Evolutionary conservation across 192 early-diverging fungal species (phyloP), one percentile per base, ranked within the genome.

Genomic region (Entophlyctis luteolus): DNA sequence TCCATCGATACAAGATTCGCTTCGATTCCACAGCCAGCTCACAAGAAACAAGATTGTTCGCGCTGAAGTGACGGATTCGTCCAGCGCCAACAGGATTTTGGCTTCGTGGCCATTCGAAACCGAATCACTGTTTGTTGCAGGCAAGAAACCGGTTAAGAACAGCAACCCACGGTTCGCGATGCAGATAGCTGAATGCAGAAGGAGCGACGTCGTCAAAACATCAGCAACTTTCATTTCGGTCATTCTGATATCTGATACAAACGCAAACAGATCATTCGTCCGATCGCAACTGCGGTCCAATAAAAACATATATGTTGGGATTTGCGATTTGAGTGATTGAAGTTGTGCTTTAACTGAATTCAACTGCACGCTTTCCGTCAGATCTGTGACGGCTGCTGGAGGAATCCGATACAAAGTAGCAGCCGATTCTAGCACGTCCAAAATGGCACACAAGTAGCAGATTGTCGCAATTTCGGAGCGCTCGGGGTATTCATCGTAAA

Each of bases 121-220:
- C 20, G 34, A 38, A 6, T 20, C 8, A 4, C 47, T 45, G 4
- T 22, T 31, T 20, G 62, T 31, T 10, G 50, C 5, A 2, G 42
- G 20, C 16, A 63, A 42, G 48, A 37, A 63, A 20, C 27, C 62
- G n/a, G 62, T 63, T 16, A 63, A 33, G 29, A 35, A 63, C 5
- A 63, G 18, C 33, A 8, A 2, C 6, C 47, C 47, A 8, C 62
- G 62, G 45, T 48, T n/a, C 2, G 50, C 12, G 23, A 63, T 33
- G 62, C 62, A 49, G 8, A 50, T 8, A 6, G 47, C 25, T 2
- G 42, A 20, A 32, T 63, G 4, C 33, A 50, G 50, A 10, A 63
- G 31, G 16, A 63, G 48, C 5, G 62, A 50, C 32, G 62, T 50
- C 27, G 50, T 47, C 23, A 38, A 20, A n/a, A 33, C 50, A 25